Conservation (phyloP, 202 grass and related monocot species). For the Panicum hallii region DNA sequence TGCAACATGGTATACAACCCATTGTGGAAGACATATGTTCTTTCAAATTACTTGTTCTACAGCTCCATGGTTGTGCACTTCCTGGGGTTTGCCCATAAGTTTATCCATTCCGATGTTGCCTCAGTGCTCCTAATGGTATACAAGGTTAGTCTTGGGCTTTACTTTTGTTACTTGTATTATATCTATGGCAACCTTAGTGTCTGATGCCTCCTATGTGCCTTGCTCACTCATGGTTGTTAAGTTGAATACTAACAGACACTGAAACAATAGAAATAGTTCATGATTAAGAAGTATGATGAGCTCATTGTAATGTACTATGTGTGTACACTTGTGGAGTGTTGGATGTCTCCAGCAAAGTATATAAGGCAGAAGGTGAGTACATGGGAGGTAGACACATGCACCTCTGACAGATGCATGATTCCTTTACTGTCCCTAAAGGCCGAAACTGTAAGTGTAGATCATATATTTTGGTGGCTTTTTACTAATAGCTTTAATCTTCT, state of each 20-base stretch:
- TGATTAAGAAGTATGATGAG: not conserved
- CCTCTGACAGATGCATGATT: not conserved
- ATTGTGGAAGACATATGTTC: slow-evolving; percentile 68
- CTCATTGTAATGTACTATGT: not conserved
- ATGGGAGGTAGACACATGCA: not conserved
- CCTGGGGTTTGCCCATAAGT: slow-evolving; percentile 87
- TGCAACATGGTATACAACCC: slow-evolving; percentile 38
- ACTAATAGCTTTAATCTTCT: not conserved
- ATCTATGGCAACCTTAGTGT: not conserved
- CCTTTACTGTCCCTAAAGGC: not conserved
- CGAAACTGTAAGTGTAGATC: not conserved
- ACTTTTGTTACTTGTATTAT: not conserved
- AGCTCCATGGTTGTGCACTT: slow-evolving; percentile 88
- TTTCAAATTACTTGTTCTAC: slow-evolving; percentile 95
- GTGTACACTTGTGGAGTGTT: not conserved
- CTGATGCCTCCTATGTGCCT: not conserved
- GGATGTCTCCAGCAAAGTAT: not conserved
- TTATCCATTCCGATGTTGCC: slow-evolving; percentile 79
- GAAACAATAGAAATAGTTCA: not conserved
- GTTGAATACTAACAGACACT: not conserved
- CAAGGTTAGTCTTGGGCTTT: slow-evolving; percentile 61
- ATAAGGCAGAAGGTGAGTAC: not conserved
- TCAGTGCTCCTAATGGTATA: slow-evolving; percentile 70
- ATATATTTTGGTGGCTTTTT: not conserved
- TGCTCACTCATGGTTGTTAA: not conserved